These are phyloP conservation scores for Vitis riparia DNA, from an alignment of 164 flowering plant genomes.

Conservation along the genomic window DNA sequence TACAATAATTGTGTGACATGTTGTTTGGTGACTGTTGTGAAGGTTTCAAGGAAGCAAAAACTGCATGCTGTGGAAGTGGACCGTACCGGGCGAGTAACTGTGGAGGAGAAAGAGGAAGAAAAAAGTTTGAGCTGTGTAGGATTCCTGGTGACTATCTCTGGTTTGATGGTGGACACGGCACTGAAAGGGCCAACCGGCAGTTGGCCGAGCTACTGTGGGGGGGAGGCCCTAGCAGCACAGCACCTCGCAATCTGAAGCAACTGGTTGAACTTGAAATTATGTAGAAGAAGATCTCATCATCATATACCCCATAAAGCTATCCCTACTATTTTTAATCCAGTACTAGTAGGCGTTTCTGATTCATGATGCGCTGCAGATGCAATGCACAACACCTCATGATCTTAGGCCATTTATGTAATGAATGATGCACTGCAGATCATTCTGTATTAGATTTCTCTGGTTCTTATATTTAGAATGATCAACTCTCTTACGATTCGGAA, in stretches of 20 bases:
- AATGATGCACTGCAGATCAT: too few species aligned
- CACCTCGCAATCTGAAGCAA: conserved; percentile 11
- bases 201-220: conserved; percentile 28
- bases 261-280: too few species aligned
- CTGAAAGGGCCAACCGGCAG: conserved; percentile 23
- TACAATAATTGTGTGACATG: background rate
- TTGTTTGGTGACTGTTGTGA: background rate
- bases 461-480: too few species aligned
- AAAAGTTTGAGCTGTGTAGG: conserved; percentile 18
- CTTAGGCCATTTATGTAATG: too few species aligned
- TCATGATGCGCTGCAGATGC: too few species aligned
- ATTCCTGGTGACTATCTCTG: conserved; percentile 23
- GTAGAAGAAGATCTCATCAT: too few species aligned
- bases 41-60: conserved; percentile 31
- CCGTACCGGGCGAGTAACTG: conserved; percentile 20
- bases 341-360: too few species aligned
- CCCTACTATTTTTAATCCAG: too few species aligned
- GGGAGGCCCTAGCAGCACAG: conserved; percentile 3
- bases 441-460: too few species aligned
- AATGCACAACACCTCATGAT: too few species aligned
- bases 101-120: conserved; percentile 7
- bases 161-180: conserved; percentile 30
- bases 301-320: too few species aligned
- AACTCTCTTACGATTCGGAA: too few species aligned
- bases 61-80: conserved; percentile 33